Conservation (phyloP, 805 yeast genomes). For the Brettanomyces nanus region DNA sequence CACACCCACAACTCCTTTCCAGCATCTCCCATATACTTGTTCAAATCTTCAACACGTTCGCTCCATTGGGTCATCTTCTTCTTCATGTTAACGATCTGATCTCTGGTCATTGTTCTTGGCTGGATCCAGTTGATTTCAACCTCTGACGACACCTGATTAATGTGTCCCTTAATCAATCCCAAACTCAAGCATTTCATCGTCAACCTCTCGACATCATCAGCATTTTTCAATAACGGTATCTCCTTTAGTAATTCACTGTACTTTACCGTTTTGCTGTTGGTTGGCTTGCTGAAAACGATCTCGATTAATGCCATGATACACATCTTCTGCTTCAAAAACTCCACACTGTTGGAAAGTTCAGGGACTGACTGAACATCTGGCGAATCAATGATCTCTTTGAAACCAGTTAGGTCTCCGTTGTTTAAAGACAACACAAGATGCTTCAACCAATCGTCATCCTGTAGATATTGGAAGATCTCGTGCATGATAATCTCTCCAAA, state of each 20-base stretch:
- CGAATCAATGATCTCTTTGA: constrained; percentile 34
- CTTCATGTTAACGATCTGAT: constrained; percentile 73
- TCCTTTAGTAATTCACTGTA: constrained; percentile 62
- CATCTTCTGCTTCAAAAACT: constrained; percentile 79
- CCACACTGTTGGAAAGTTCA: constrained; percentile 42
- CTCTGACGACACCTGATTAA: constrained; percentile 75
- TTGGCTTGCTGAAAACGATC: constrained; percentile 68
- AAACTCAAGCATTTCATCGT: constrained; percentile 87
- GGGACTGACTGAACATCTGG: constrained; percentile 11
- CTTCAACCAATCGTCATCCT: constrained; percentile 56
- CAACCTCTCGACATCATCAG: constrained; percentile 78
- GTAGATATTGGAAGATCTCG: constrained; percentile 51
- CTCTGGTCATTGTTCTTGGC: constrained; percentile 81
- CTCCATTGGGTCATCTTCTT: constrained; percentile 74
- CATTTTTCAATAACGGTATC: constrained; percentile 53
- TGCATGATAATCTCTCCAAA: constrained; percentile 93
- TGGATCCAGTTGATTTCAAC: constrained; percentile 91
- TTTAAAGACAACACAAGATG: constrained; percentile 64
- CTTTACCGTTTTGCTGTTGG: constrained; percentile 63
- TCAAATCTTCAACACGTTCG: constrained; percentile 57
- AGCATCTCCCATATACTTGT: constrained; percentile 46
- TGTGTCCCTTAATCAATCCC: constrained; percentile 77
- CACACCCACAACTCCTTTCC: constrained; percentile 61
- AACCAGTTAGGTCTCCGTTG: constrained; percentile 64
- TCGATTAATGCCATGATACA: constrained; percentile 89